Evolutionary conservation across 129 eudicot genomes (phyloP).

Genomic region (Chrysanthemum makinoi): DNA sequence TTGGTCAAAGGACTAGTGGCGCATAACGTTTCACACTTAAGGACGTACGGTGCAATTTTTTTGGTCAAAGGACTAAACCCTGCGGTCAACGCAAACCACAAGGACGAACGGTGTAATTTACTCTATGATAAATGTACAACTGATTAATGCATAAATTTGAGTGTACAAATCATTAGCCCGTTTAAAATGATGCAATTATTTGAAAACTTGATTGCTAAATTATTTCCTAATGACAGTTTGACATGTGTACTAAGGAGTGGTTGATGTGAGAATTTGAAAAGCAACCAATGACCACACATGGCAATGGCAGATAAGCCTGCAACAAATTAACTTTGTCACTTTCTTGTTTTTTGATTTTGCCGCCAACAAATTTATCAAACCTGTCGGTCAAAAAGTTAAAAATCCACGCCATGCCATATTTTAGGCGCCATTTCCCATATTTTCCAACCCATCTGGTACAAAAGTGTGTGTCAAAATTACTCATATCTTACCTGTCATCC

Average conservation of each 20-base stretch:
- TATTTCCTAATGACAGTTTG: no score
- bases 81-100: no score
- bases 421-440: no score
- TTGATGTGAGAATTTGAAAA: neutral
- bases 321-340: neutral
- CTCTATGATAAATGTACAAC: no score
- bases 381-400: slow-evolving; percentile 19
- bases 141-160: no score
- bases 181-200: neutral
- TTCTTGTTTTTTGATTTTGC: slow-evolving; percentile 6
- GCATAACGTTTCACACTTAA: no score
- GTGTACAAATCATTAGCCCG: no score
- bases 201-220: neutral
- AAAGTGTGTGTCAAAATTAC: neutral
- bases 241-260: neutral
- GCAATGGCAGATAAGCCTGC: neutral
- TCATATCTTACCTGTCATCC: neutral
- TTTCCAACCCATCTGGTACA: neutral
- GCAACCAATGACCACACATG: neutral
- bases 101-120: no score
- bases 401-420: neutral
- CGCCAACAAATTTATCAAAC: slow-evolving; percentile 14
- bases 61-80: no score
- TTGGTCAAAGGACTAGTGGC: no score
- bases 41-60: no score